These are phyloP conservation scores for Aspergillus sparsus DNA, from an alignment of 495 filamentous ascomycete species.

Conservation along the genomic window DNA sequence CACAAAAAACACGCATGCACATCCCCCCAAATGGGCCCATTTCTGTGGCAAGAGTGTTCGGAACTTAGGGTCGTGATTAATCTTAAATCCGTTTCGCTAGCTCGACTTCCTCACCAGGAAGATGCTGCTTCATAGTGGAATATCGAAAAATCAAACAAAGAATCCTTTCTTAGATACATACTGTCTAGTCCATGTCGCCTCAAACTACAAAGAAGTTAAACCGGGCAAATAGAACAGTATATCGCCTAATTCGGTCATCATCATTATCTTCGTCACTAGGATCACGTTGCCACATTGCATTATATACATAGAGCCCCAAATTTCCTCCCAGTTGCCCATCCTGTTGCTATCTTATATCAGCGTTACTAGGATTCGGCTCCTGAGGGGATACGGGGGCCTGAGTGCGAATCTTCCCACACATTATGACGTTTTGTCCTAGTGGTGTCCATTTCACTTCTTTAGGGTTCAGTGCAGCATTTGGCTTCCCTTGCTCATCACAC, in stretches of 20 bases:
- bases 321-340: background rate
- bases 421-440: conserved; percentile 73
- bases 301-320: background rate
- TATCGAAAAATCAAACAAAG: too few species aligned
- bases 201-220: background rate
- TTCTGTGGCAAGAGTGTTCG: too few species aligned
- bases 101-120: too few species aligned
- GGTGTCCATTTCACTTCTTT: conserved; percentile 69
- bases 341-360: conserved; percentile 12
- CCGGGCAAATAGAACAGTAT: background rate
- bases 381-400: conserved; percentile 1
- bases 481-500: conserved; percentile 48
- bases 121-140: too few species aligned
- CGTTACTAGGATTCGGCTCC: background rate
- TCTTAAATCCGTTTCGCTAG: too few species aligned
- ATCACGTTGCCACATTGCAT: background rate
- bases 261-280: conserved; percentile 4
- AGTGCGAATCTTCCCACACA: conserved; percentile 63
- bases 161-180: too few species aligned
- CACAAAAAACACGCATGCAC: too few species aligned
- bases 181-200: too few species aligned
- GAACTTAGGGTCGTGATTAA: too few species aligned
- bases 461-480: conserved; percentile 61
- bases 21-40: too few species aligned
- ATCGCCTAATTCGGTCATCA: background rate